Evolutionary conservation across 1,284 basidiomycete species (phyloP).

Genomic region (Tylopilus orsonianus): DNA sequence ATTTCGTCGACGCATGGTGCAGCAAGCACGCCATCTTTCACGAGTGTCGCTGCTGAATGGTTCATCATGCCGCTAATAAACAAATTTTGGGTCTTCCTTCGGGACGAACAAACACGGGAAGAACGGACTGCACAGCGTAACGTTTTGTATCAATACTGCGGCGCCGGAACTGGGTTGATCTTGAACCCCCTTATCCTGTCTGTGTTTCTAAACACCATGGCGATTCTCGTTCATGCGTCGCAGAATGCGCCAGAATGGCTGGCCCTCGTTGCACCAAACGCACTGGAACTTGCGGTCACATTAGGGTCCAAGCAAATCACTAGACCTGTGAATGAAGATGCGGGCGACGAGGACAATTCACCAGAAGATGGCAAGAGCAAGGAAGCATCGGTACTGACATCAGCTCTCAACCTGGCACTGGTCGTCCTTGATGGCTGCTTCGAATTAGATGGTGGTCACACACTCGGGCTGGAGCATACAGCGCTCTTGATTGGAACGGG

Average conservation of each 20-base stretch:
- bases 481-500: conserved; percentile 68
- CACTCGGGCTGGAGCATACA: conserved; percentile 74
- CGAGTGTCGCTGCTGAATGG: conserved; percentile 77
- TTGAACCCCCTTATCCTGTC: conserved; percentile 74
- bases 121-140: conserved; percentile 56
- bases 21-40: conserved; percentile 49
- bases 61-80: conserved; percentile 89
- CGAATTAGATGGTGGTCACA: conserved; percentile 74
- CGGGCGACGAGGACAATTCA: conserved; percentile 36
- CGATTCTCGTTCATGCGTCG: conserved; percentile 80
- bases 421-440: conserved; percentile 74
- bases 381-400: conserved; percentile 71
- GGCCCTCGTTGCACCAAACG: conserved; percentile 74
- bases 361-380: conserved; percentile 33
- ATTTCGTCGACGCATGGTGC: conserved; percentile 17
- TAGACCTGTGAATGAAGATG: conserved; percentile 43
- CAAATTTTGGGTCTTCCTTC: conserved; percentile 87
- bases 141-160: conserved; percentile 55
- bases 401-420: conserved; percentile 76
- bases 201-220: conserved; percentile 74
- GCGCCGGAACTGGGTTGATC: conserved; percentile 78
- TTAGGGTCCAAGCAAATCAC: conserved; percentile 70
- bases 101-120: conserved; percentile 77
- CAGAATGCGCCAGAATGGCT: conserved; percentile 80
- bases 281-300: conserved; percentile 79